phyloP scores from a whole-genome alignment of 306 rosid genomes.

The Castanea mollissima region DNA sequence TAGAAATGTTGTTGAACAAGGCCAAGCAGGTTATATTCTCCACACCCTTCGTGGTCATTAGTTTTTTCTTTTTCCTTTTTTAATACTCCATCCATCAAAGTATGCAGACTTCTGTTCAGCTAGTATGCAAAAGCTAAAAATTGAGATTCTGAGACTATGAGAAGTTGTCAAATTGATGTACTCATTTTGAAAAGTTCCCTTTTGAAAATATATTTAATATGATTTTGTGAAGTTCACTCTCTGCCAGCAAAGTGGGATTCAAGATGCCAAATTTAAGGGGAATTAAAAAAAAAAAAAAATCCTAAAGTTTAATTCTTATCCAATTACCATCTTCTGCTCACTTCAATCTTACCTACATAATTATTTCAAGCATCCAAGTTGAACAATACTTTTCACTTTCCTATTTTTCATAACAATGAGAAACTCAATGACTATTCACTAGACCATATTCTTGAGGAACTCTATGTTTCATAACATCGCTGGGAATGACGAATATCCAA shows the following conservation, averaged over 20 bases:
- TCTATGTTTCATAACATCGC: not conserved
- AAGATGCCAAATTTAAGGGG: not conserved
- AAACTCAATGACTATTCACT: not conserved
- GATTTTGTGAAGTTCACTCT: not conserved
- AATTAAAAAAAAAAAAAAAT: not conserved
- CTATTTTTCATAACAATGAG: not conserved
- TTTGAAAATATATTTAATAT: not conserved
- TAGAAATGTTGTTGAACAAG: slow-evolving; percentile 39
- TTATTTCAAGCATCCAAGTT: not conserved
- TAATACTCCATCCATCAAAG: not conserved
- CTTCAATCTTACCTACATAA: not conserved
- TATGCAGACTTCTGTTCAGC: not conserved
- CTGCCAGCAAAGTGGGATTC: not conserved
- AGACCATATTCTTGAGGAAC: not conserved
- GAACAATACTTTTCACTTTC: not conserved
- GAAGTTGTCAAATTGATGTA: not conserved
- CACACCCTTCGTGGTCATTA: slow-evolving; percentile 33
- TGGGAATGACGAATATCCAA: too few species aligned
- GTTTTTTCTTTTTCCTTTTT: slow-evolving; percentile 16
- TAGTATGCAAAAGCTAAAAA: not conserved
- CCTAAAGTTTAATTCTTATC: not conserved
- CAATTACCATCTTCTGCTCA: not conserved
- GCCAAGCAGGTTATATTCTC: slow-evolving; percentile 38
- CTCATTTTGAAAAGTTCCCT: not conserved
- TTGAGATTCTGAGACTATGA: not conserved